Evolutionary conservation across 257 asterid species (phyloP), one percentile per base, ranked within the genome.

Genomic region (Gentiana dahurica): DNA sequence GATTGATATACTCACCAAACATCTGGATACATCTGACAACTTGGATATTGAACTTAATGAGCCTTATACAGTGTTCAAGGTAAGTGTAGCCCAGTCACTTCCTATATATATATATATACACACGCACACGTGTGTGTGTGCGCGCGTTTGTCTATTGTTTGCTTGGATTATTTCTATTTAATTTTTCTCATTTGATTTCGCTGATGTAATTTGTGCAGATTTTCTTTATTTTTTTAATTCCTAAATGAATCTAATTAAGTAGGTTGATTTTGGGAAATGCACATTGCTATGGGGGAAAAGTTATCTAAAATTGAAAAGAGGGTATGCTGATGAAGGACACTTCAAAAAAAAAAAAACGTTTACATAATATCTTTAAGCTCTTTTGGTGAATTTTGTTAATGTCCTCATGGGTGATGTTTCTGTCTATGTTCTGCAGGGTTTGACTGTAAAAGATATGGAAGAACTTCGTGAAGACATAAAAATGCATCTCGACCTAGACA

Each of bases 391-490:
- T 49, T 43, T 37, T 38, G 32, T 15, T 51, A 46, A 13, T 49
- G 24, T 36, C 11, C 45, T 5, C 9, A 3, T 10, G 8, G 34
- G 5, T 61, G 44, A 35, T 46, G 33, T 46, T 36, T 8, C 10
- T 55, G 72, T 8, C 49, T 46, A 48, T 56, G 41, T 53, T 39
- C 48, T 66, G 52, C 73, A 85, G 94, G 97, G 98, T 47, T 73
- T 91, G 79, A 80, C 82, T 36, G 95, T 72, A 6, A 85, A 81
- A 68, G 97, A 91, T 66, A 85, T 83, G 87, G 97, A 91, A 72
- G 97, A 91, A 71, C 93, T 91, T 68, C 93, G 80, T 38, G 83
- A 81, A 55, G 98, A 91, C 68, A 87, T 91, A 56, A 91, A 91
- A 77, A 71, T 87, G 93, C 97, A 87, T 71, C 87, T 91, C 58